Evolutionary conservation across 2,329 filamentous ascomycete species (phyloP), one percentile per base, ranked within the genome.

Genomic region (Xylaria arbuscula): DNA sequence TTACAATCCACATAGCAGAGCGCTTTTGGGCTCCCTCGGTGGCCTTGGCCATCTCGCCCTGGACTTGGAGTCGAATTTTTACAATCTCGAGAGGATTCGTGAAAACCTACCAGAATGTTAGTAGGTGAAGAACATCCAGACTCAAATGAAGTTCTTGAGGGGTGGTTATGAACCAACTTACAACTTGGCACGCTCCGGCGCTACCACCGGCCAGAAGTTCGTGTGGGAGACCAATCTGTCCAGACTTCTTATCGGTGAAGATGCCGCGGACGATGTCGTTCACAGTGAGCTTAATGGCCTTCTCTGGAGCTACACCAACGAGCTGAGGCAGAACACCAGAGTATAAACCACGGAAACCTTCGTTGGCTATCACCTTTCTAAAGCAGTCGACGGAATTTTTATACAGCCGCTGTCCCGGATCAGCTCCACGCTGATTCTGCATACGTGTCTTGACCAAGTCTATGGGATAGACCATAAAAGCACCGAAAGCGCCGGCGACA

Each of bases 401-500:
- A 84, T 99, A 99, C 70, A 98, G 83, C 70, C 92, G 86, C 80
- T 97, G 91, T 66, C 96, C 96, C 0, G 94, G 93, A 59, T 91
- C 89, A 4, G 88, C 89, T 60, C 89, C 90, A 73, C 96, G 89
- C 85, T 99, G 96, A 84, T 99, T 99, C 82, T 99, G 96, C 90
- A 99, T 92, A 69, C 96, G 90, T 1, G 96, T 99, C 88, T 99
- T 99, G 80, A 99, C 96, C 70, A 99, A 84, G 83, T 99, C 96
- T 78, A 99, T 98, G 28, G 96, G 96, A 80, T 99, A 99, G 62
- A 99, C 96, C 93, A 99, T 98, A 80, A 99, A 98, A 13, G 96
- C 96, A 79, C 96, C 96, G 78, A 99, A 99, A 10, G 96, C 96
- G 81, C 96, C 96, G 8, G 96, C 96, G 74, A 97, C 74, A 79